phyloP scores from a whole-genome alignment of 2,329 filamentous ascomycete genomes.

The Diaporthe helianthi region DNA sequence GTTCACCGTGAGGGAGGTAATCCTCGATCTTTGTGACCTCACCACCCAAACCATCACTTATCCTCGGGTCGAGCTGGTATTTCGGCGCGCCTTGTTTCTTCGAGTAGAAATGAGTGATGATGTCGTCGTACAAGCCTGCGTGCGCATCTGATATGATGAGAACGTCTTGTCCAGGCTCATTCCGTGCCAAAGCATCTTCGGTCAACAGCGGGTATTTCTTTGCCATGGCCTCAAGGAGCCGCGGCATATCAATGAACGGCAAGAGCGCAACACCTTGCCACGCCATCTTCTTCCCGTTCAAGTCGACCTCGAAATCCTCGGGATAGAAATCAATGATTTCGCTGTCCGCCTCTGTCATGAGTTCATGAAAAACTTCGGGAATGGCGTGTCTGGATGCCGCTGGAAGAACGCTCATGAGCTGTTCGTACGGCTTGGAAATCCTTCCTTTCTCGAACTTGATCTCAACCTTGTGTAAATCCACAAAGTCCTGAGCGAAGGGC shows the following conservation, averaged over 20 bases:
- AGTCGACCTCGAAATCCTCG: conserved; percentile 87
- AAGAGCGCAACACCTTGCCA: conserved; percentile 96
- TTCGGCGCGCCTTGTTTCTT: conserved; percentile 77
- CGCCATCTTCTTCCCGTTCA: conserved; percentile 98
- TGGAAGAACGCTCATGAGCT: conserved; percentile 96
- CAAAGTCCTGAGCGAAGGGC: conserved; percentile 95
- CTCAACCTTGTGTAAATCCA: conserved; percentile 78
- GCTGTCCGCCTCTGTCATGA: conserved; percentile 89
- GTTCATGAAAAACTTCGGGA: conserved; percentile 83
- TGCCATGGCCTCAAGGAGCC: conserved; percentile 81
- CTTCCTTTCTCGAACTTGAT: conserved; percentile 84
- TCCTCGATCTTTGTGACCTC: conserved; percentile 80
- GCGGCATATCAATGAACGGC: conserved; percentile 94
- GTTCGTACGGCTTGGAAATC: conserved; percentile 92
- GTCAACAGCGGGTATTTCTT: conserved; percentile 82
- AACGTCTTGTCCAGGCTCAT: conserved; percentile 80
- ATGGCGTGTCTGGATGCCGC: conserved; percentile 92
- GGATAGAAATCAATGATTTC: conserved; percentile 98
- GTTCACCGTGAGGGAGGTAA: conserved; percentile 82
- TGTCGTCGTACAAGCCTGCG: conserved; percentile 79
- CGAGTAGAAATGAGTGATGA: conserved; percentile 87
- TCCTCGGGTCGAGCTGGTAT: conserved; percentile 75
- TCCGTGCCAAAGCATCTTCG: conserved; percentile 78
- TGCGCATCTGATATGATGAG: conserved; percentile 86
- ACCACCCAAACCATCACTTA: conserved; percentile 81